Base-by-base conservation (phyloP, 768 basidiomycete genomes). In the Chalciporus piperatus region DNA sequence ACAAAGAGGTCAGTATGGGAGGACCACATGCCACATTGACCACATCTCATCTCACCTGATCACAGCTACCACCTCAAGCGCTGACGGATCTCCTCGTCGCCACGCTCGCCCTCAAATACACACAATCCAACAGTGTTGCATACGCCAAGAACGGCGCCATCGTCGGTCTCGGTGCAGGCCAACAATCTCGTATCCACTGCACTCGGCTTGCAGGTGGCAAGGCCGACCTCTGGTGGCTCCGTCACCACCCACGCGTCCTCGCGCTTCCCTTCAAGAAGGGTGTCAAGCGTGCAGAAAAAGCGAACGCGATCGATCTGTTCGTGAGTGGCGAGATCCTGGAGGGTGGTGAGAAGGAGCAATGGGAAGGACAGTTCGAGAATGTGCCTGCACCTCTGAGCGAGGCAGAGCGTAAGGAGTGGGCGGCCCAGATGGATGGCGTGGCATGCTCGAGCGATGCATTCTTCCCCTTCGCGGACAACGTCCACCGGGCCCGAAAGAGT, bases 401-500 rank as follows among this genome's bases (percentile, higher is more conserved):
- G 14, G 76, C 76, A 54, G 94, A 97, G 72, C 85, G 81, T 67
- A 81, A 76, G 63, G 80, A 81, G 47, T 95, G 93, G 82, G 82
- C 82, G 45, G 70, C 60, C 41, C 74, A 86, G 72, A 74, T 98
- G 50, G 85, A 87, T 53, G 89, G 83, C 19, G 96, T 98, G 45
- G 84, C 89, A 6, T 96, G 97, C 72, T 90, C 91, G 28, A 94
- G 92, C 54, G 97, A 99, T 59, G 97, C 96, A 45, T 99, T 99
- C 81, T 98, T 98, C 93, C 97, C 97, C 16, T 98, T 98, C 83
- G 82, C 96, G 12, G 97, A 99, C 66, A 99, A 98, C 61, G 96
- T 99, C 30, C 90, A 98, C 67, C 79, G 97, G 41, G 91, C 92
- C 45, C 78, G 81, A 70, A 87, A 89, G 77, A 95, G 92, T 55